Evolutionary conservation across 179 eudicot genomes (phyloP).

Genomic region (Drosera spatulata): DNA sequence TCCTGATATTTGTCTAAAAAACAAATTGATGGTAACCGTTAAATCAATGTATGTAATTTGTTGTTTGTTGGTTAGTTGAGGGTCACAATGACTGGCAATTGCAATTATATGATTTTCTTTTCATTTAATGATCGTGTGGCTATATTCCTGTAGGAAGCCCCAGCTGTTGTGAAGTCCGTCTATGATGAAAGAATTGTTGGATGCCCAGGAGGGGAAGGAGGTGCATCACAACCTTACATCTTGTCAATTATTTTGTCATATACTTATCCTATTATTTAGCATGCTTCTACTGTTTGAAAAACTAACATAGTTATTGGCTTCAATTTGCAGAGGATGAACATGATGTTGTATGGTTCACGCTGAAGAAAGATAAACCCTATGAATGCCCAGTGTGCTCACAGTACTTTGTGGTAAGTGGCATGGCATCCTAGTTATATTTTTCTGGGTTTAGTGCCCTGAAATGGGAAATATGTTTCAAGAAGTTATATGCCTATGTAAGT

Average conservation of each 20-base stretch:
- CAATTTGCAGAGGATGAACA: constrained; percentile 70
- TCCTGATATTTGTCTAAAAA: too few relatives aligned
- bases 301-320: not conserved
- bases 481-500: not conserved
- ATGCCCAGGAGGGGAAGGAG: constrained; percentile 94
- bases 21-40: too few relatives aligned
- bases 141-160: constrained; percentile 52
- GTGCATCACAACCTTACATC: constrained; percentile 21
- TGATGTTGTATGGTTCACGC: constrained; percentile 94
- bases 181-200: constrained; percentile 79
- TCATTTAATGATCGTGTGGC: not conserved
- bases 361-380: constrained; percentile 60
- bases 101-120: not conserved
- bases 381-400: constrained; percentile 92
- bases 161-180: constrained; percentile 71
- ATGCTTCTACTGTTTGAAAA: not conserved
- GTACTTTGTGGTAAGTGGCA: constrained; percentile 50
- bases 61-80: not conserved
- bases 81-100: not conserved
- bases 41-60: not conserved
- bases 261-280: not conserved
- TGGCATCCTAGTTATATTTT: not conserved
- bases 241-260: not conserved
- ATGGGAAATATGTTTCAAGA: not conserved
- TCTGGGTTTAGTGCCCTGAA: too few relatives aligned